phyloP scores from a whole-genome alignment of 345 rosid genomes.

The Bruguiera gymnorhiza region DNA sequence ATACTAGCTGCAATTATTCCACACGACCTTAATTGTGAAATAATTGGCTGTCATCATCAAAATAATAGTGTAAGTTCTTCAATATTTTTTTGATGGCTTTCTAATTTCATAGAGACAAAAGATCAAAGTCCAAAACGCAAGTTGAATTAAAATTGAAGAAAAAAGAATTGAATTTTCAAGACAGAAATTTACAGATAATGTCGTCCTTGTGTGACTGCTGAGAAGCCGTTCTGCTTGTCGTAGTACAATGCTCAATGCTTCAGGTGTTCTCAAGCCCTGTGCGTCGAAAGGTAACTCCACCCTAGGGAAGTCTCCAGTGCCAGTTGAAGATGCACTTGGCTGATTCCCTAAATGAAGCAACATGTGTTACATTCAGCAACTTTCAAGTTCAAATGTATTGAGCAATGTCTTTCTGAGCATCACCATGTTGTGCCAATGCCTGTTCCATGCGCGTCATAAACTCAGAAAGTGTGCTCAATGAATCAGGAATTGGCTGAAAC shows the following conservation, averaged over 20 bases:
- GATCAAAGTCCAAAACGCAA: not conserved
- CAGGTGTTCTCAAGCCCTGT: conserved; percentile 58
- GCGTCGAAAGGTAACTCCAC: conserved; percentile 48
- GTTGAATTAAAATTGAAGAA: not conserved
- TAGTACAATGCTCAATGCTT: conserved; percentile 58
- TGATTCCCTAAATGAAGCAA: conserved; percentile 48
- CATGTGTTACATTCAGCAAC: conserved; percentile 20
- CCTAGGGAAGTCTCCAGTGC: conserved; percentile 33
- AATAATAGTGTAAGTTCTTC: too few relatives aligned
- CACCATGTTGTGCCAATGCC: conserved; percentile 65
- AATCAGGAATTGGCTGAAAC: conserved; percentile 84
- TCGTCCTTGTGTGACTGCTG: conserved; percentile 44
- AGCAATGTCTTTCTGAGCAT: conserved; percentile 13
- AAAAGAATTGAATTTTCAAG: not conserved
- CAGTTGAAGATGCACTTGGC: conserved; percentile 39
- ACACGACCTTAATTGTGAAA: not conserved
- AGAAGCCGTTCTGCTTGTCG: conserved; percentile 65
- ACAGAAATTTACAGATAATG: conserved; percentile 56
- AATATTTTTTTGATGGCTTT: too few relatives aligned
- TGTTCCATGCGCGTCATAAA: conserved; percentile 74
- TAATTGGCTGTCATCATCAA: too few relatives aligned
- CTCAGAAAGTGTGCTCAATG: conserved; percentile 66
- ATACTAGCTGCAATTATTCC: not conserved
- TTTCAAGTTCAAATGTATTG: conserved; percentile 6
- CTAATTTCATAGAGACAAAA: too few relatives aligned